Base-by-base conservation (phyloP, 2,329 filamentous ascomycete genomes). In the Nothophoma quercina region DNA sequence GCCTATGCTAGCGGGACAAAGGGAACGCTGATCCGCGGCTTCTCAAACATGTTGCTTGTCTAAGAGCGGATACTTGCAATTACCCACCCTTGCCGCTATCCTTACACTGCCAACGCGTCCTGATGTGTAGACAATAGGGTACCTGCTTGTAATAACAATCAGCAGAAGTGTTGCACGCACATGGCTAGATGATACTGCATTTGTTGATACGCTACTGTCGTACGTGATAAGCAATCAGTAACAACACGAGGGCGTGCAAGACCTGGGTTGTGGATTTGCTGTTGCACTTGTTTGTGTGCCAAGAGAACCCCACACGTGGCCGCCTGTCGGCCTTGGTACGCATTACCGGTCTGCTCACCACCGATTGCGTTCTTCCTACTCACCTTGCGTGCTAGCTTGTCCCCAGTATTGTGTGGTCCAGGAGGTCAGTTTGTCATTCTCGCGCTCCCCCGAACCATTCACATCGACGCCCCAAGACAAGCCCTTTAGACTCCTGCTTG, bases 1-100 rank as follows among this genome's bases (percentile, higher is more conserved):
- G 45, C 39, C 36, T 55, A 41, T 38, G 50, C 18, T 23, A 47
- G 40, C 56, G 58, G 63, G 56, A 59, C 56, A 47, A 65, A 64
- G 51, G 60, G 57, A 57, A 52, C 39, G 45, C 49, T 45, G 54
- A 56, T 60, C 60, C 58, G 55, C 48, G 30, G 34, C 33, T 51
- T 45, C 40, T 51, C 45, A 53, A 53, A 44, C 50, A 52, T 33
- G 32, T 44, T 33, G 43, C 33, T 18, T 48, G 43, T 43, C 32
- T 53, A 13, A 21, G n/a, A 32, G 38, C 25, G 30, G 30, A 22
- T 16, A 36, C 10, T 19, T 48, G 38, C 18, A 53, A 53, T 53
- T 48, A 43, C 21, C 50, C 38, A 53, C 43, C 43, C 36, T 22
- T 48, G 50, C 28, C 34, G n/a, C 19, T 10, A 28, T 33, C 35